These are phyloP conservation scores for Penicilliopsis zonata DNA, from an alignment of 495 filamentous ascomycete genomes.

Conservation along the genomic window DNA sequence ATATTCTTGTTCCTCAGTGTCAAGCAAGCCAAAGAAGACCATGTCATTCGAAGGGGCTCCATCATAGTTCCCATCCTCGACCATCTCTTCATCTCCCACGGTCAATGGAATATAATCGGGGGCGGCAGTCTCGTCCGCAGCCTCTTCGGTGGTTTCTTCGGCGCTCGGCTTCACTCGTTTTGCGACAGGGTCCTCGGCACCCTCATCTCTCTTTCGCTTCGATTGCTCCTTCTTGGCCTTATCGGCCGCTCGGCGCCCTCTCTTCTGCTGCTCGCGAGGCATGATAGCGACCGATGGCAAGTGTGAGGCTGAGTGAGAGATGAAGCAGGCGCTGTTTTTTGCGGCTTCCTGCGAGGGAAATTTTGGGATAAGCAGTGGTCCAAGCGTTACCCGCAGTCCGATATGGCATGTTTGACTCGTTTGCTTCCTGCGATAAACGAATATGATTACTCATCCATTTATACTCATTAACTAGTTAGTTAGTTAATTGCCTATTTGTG, in stretches of 20 bases:
- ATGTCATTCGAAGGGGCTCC: constrained; percentile 20
- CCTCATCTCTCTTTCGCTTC: constrained; percentile 32
- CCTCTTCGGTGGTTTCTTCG: constrained; percentile 10
- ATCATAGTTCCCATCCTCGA: constrained; percentile 5
- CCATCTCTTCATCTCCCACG: constrained; percentile 8
- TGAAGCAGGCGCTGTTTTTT: neutral
- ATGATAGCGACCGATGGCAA: constrained; percentile 14
- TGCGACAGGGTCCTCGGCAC: constrained; percentile 20
- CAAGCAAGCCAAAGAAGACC: constrained; percentile 82
- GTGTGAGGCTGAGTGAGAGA: neutral
- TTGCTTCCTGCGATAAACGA: constrained; percentile 12
- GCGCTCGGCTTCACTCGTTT: constrained; percentile 28
- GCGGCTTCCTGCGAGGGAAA: constrained; percentile 5
- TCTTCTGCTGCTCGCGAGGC: constrained; percentile 51
- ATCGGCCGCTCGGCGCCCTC: constrained; percentile 52
- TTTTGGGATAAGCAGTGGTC: constrained; percentile 34
- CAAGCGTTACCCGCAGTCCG: constrained; percentile 22
- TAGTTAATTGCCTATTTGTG: too few relatives aligned
- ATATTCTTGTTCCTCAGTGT: constrained; percentile 85
- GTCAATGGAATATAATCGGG: constrained; percentile 28
- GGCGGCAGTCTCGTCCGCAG: constrained; percentile 5
- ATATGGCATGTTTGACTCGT: constrained; percentile 21
- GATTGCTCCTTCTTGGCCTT: constrained; percentile 30
- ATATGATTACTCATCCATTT: too few relatives aligned
- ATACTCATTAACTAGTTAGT: too few relatives aligned